Conservation (phyloP, 163 green algal genomes). For the Volvox carteri region DNA sequence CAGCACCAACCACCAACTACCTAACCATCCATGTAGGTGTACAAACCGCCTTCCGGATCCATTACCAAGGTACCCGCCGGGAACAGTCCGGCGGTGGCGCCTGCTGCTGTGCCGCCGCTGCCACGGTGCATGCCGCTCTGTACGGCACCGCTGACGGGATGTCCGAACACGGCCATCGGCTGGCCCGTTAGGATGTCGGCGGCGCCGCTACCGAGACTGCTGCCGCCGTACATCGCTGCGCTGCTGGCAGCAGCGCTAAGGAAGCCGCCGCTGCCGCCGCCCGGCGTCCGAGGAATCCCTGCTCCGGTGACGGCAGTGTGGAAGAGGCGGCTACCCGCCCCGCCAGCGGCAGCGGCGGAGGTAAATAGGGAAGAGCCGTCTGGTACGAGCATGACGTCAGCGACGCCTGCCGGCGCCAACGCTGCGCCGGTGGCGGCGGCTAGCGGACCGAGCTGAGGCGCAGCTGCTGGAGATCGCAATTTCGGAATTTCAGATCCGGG, state of each 20-base stretch:
- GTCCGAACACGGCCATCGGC: neutral
- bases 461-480: too few species aligned
- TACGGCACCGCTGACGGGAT: neutral
- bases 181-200: neutral
- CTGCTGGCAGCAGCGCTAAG: neutral
- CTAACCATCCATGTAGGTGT: slow-evolving; percentile 33
- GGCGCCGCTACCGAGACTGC: neutral
- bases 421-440: neutral
- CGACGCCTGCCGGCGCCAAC: neutral
- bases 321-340: slow-evolving; percentile 20
- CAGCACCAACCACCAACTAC: neutral
- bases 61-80: neutral
- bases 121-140: neutral
- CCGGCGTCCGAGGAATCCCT: neutral
- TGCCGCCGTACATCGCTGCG: neutral
- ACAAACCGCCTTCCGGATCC: neutral
- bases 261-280: neutral
- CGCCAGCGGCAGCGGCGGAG: neutral
- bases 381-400: neutral
- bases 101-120: neutral
- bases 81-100: neutral
- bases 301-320: neutral
- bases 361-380: neutral
- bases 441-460: too few species aligned
- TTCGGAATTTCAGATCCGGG: too few species aligned